A percentile compares a stretch with the other conserved stretches of the same genome.
Evolutionary conservation across 768 basidiomycete genomes (phyloP).

Genomic region (Pleurotus ostreatus): DNA sequence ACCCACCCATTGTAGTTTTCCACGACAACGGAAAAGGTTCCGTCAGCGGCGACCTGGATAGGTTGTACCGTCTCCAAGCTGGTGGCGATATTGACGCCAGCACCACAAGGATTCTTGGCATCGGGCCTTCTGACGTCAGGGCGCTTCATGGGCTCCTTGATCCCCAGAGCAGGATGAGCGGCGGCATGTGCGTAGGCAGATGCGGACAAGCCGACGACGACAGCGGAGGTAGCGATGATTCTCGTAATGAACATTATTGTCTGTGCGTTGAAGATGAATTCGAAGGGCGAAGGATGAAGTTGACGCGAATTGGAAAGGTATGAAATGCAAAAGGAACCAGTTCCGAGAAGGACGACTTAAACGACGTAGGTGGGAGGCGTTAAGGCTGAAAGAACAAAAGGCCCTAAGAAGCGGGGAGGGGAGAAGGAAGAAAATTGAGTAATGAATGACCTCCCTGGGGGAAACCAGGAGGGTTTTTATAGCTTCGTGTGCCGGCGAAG

Average conservation of each 20-base stretch:
- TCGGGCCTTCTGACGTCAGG: slow-evolving; percentile 31
- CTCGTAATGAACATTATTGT: slow-evolving; percentile 17
- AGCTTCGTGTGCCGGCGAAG: no score
- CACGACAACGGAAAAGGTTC: slow-evolving; percentile 34
- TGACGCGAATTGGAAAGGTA: no score
- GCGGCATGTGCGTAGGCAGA: slow-evolving; percentile 38
- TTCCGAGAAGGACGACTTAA: no score
- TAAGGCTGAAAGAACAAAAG: no score
- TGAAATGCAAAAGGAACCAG: no score
- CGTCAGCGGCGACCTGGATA: slow-evolving; percentile 33
- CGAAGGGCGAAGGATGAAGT: no score
- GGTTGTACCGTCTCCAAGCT: slow-evolving; percentile 34
- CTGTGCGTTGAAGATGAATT: no score
- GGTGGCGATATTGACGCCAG: slow-evolving; percentile 32
- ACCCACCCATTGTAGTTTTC: slow-evolving; percentile 47
- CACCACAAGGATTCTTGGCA: slow-evolving; percentile 34
- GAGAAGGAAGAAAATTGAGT: slow-evolving; percentile 10
- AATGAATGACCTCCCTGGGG: not conserved
- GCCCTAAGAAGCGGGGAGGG: not conserved
- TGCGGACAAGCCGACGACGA: slow-evolving; percentile 29
- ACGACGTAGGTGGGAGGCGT: no score
- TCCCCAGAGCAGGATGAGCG: slow-evolving; percentile 38
- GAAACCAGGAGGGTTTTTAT: no score
- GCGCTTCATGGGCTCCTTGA: slow-evolving; percentile 23
- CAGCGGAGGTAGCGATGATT: slow-evolving; percentile 22